Base-by-base conservation (phyloP, 108 stramenopile species). In the Nitzschia sp. region DNA sequence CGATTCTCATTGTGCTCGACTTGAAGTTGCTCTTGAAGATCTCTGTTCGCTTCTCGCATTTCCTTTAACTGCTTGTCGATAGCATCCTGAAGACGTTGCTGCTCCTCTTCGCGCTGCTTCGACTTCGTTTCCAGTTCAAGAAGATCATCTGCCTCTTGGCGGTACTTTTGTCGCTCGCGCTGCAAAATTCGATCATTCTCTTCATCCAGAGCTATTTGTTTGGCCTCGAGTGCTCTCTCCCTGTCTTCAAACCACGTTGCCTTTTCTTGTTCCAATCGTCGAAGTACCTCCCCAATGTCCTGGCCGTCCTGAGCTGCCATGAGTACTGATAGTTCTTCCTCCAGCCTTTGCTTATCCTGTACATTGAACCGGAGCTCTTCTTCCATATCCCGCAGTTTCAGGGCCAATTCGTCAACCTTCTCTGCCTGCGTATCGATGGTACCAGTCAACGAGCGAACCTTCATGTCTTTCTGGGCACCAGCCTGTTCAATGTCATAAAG, bases 311-410 rank as follows among this genome's bases (percentile, higher is more conserved):
- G 43, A 8, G 60, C 24, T 29, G 61, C 51, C 25, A 71, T 59
- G 7, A 71, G 37, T 10, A 63, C 70, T 9, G 60, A 55, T 2
- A 71, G 14, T 55, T 71, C 70, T n/a, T 71, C 70, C 38, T 71
- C 70, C 15, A 71, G 9, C 38, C 46, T 46, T 11, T 44, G 70
- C 43, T 63, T 71, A 19, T 71, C 70, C 37, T 62, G 38, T 0
- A 51, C 53, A 17, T 41, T 55, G 41, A 59, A 59, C 26, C 61
- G 51, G 21, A 71, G 61, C 26, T 53, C 39, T 53, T 51, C 50
- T 29, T 63, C 51, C 10, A 19, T 53, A 44, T 71, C 70, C 39
- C 38, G 62, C 52, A 71, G 26, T 40, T 63, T 50, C n/a, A 21
- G 14, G 25, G 51, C 34, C 29, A 63, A n/a, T 11, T 51, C 20